Evolutionary conservation across 139 green algal genomes (phyloP), one percentile per base, ranked within the genome.

Genomic region (Nannochloris sp.): DNA sequence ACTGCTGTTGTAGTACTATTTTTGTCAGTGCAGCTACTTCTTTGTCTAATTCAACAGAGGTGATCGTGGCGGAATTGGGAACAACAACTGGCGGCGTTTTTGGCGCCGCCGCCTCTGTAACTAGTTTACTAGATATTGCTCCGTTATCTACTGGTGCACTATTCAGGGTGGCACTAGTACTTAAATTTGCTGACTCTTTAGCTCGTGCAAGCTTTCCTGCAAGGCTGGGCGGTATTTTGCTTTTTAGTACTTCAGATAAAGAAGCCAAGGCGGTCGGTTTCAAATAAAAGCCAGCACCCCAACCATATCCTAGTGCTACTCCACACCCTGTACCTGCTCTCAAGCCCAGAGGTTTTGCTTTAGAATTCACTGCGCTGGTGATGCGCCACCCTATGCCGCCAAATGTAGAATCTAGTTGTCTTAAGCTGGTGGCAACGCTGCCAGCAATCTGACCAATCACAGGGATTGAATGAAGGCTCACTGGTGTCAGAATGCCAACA

Each of bases 391-490:
- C 33, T 19, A 65, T 2, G 56, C 66, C 66, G 15, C 66, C 63
- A 3, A 65, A 27, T 33, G 39, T 44, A 1, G 47, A 12, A 30
- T 77, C 67, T 15, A 70, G n/a, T 5, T 4, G 39, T 62, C 29
- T 45, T 27, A 68, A 35, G 9, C 27, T 64, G n/a, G 39, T 1
- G 1, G 31, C 15, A 35, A 77, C 30, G 15, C 44, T 46, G 13
- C 42, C 25, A 4, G 29, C 57, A 24, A 77, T 54, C 42, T 68
- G 63, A 19, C 70, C 70, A 23, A 77, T 29, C 13, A 77, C 35
- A 13, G 70, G 70, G 23, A 77, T 45, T 7, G 32, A 42, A 36
- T 67, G 55, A 33, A 77, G 25, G 29, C 24, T 37, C 3, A 77
- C 14, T 1, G 70, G 70, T 2, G 54, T 58, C 4, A 77, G 29